phyloP scores from a whole-genome alignment of 768 basidiomycete species.

The Trametes punicea region DNA sequence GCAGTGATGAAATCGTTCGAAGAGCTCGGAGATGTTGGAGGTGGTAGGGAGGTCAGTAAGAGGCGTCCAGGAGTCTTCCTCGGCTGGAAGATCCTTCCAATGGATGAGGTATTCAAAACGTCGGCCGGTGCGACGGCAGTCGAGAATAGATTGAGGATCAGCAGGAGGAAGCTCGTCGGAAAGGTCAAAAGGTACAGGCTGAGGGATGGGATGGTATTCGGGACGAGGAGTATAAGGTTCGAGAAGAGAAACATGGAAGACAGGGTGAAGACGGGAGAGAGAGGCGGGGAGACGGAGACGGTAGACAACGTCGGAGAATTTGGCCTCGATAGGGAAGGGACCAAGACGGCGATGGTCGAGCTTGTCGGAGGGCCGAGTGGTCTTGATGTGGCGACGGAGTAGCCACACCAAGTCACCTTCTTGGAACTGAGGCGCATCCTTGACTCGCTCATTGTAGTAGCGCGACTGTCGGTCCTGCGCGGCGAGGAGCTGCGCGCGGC shows the following conservation, averaged over 20 bases:
- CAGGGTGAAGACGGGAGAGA: conserved; percentile 1
- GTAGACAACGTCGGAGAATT: neutral
- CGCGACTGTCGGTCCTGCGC: conserved; percentile 30
- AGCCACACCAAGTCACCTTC: conserved; percentile 38
- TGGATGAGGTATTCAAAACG: conserved; percentile 3
- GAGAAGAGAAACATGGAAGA: neutral
- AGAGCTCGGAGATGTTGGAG: neutral
- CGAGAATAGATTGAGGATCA: conserved; percentile 2
- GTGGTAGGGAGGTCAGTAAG: conserved; percentile 3
- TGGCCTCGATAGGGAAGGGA: conserved; percentile 1
- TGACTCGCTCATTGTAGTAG: conserved; percentile 29
- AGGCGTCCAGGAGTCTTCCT: conserved; percentile 11
- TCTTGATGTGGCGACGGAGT: conserved; percentile 36
- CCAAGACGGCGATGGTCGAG: conserved; percentile 24
- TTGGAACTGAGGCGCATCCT: conserved; percentile 31
- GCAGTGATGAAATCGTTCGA: conserved; percentile 1
- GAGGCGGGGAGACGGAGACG: conserved; percentile 2
- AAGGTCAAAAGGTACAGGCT: neutral
- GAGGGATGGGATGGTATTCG: neutral
- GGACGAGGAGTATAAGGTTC: neutral
- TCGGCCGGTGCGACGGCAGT: conserved; percentile 1
- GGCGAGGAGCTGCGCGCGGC: conserved; percentile 31
- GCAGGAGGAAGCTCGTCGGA: neutral
- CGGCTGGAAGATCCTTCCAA: neutral
- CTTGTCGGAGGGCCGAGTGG: conserved; percentile 40